Evolutionary conservation across 805 yeast species (phyloP).

Genomic region (Wickerhamiella brachini): DNA sequence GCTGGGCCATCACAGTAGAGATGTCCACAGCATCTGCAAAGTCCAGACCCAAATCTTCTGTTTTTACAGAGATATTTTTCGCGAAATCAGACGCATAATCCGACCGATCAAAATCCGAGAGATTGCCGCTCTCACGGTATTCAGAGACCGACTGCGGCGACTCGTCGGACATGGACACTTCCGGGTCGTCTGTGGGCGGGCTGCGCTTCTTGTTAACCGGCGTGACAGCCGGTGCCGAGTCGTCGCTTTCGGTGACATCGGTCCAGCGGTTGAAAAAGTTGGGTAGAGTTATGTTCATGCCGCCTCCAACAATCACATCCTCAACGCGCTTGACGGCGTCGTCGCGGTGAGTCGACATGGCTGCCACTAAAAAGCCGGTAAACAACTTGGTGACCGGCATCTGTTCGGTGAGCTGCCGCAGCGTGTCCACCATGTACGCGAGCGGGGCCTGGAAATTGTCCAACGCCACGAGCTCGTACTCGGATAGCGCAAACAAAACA

Average conservation of each 20-base stretch:
- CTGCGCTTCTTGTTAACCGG: neutral
- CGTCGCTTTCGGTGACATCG: neutral
- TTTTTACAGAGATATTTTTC: neutral
- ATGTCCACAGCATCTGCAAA: neutral
- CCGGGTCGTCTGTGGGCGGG: neutral
- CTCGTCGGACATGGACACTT: neutral
- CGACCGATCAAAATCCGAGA: neutral
- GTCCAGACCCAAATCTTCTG: neutral
- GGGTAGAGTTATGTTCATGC: conserved; percentile 6
- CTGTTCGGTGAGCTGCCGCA: conserved; percentile 4
- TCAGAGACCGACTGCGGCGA: neutral
- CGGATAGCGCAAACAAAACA: conserved; percentile 4
- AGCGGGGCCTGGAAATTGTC: conserved; percentile 11
- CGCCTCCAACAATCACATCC: conserved; percentile 6
- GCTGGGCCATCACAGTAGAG: neutral
- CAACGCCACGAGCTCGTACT: conserved; percentile 7
- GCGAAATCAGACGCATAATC: neutral
- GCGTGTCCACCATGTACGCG: conserved; percentile 8
- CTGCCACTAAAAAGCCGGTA: conserved; percentile 3
- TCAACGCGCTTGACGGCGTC: conserved; percentile 5
- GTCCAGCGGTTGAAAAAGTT: conserved; percentile 7
- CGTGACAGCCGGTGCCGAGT: neutral
- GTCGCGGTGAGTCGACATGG: neutral
- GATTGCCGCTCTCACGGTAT: neutral
- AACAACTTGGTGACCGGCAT: conserved; percentile 7